Percentiles rank a stretch among this genome's conserved stretches.
These are phyloP conservation scores for Acer campestre DNA, from an alignment of 345 rosid genomes.

Conservation along the genomic window DNA sequence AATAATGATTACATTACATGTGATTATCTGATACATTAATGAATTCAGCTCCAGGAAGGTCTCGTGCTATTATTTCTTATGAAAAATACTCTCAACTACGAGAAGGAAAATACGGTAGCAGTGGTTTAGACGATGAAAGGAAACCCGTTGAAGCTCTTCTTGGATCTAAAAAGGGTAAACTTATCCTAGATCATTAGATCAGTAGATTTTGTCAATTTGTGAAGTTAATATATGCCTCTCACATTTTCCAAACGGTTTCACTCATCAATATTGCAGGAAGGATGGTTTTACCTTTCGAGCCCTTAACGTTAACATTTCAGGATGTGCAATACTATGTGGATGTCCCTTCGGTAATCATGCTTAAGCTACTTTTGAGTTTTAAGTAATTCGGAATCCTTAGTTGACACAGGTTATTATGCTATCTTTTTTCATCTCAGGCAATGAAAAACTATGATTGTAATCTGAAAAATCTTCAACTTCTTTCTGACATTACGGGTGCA, in stretches of 20 bases:
- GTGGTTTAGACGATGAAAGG: neutral
- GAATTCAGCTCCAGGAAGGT: neutral
- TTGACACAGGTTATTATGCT: neutral
- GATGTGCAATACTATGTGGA: conserved; percentile 41
- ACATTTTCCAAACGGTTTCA: neutral
- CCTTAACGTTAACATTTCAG: conserved; percentile 40
- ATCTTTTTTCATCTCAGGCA: too few relatives aligned
- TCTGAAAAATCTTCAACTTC: conserved; percentile 32
- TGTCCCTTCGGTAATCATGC: conserved; percentile 39
- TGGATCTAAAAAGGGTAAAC: conserved; percentile 17
- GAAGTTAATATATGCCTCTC: neutral
- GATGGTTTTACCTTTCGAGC: conserved; percentile 49
- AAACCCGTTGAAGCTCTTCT: neutral
- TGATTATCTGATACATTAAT: neutral
- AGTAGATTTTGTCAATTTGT: conserved; percentile 6
- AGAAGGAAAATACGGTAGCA: neutral
- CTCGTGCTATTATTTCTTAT: conserved; percentile 12
- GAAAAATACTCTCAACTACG: neutral
- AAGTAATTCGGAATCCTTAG: neutral
- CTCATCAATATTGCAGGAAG: conserved; percentile 19
- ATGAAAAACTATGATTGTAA: neutral
- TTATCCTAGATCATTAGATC: neutral
- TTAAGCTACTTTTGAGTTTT: neutral
- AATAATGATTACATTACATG: too few relatives aligned
- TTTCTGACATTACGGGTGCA: conserved; percentile 15